phyloP scores from a whole-genome alignment of 2,329 filamentous ascomycete genomes.

The Didymella segeticola region DNA sequence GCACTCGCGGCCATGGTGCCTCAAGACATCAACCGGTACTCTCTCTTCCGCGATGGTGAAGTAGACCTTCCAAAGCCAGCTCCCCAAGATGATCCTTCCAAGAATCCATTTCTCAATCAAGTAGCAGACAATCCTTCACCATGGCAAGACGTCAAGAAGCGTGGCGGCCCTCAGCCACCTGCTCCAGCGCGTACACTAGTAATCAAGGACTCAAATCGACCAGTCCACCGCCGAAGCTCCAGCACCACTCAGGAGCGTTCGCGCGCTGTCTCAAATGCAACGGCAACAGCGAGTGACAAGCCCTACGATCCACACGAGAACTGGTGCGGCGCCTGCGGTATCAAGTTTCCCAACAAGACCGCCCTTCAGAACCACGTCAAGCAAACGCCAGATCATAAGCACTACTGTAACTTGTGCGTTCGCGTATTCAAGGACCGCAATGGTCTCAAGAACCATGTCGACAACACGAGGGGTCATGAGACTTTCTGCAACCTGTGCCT shows the following conservation, averaged over 20 bases:
- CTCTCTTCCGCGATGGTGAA: constrained; percentile 27
- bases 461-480: constrained; percentile 38
- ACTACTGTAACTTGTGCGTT: constrained; percentile 47
- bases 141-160: constrained; percentile 39
- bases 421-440: constrained; percentile 45
- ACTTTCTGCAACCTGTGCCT: constrained; percentile 44
- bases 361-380: constrained; percentile 37
- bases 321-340: constrained; percentile 43
- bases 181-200: constrained; percentile 10
- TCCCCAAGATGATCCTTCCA: constrained; percentile 6
- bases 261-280: constrained; percentile 14
- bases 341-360: constrained; percentile 31
- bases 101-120: constrained; percentile 34
- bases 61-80: constrained; percentile 7
- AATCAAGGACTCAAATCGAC: constrained; percentile 18
- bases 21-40: constrained; percentile 32
- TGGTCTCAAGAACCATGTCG: constrained; percentile 44
- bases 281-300: constrained; percentile 19
- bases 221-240: not conserved
- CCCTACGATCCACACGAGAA: constrained; percentile 31
- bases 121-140: constrained; percentile 29
- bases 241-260: constrained; percentile 8
- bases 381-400: constrained; percentile 30
- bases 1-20: constrained; percentile 21
- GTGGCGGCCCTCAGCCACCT: constrained; percentile 12